A percentile compares a stretch with the other conserved stretches of the same genome.
Conservation (phyloP, 192 early-diverging fungal genomes). For the Thamnidium elegans region DNA sequence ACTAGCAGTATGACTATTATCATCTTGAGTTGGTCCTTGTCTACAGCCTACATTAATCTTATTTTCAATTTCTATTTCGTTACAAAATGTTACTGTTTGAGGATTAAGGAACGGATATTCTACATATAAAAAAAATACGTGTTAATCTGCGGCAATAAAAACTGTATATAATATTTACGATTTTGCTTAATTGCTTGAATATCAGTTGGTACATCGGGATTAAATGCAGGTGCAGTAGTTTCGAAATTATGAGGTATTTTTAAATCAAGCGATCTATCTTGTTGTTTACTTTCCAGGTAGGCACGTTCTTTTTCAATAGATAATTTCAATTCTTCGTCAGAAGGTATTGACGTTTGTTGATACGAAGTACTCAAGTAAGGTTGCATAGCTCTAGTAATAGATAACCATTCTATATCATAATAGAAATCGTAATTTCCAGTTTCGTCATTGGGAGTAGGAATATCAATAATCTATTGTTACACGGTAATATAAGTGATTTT, state of each 20-base stretch:
- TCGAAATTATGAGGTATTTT: conserved; percentile 79
- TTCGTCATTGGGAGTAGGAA: conserved; percentile 37
- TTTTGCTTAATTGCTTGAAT: conserved; percentile 4
- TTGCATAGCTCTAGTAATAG: conserved; percentile 65
- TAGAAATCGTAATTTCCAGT: conserved; percentile 48
- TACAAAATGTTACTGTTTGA: conserved; percentile 78
- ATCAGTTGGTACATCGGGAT: neutral
- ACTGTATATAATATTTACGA: neutral
- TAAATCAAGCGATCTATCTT: conserved; percentile 49
- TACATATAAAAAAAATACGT: conserved; percentile 27
- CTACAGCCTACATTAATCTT: conserved; percentile 52
- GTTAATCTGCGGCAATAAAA: too few relatives aligned
- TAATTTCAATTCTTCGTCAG: conserved; percentile 42
- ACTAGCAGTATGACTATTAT: neutral
- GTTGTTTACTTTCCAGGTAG: conserved; percentile 67
- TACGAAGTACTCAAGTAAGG: conserved; percentile 47
- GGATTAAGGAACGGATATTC: conserved; percentile 67
- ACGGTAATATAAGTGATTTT: neutral
- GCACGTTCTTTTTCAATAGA: conserved; percentile 55
- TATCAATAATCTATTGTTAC: conserved; percentile 48
- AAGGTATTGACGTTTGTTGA: conserved; percentile 50
- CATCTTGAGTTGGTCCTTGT: neutral
- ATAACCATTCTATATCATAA: conserved; percentile 88
- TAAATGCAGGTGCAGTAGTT: conserved; percentile 58
- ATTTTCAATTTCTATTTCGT: conserved; percentile 65